Conservation (phyloP, 2,329 filamentous ascomycete species). For the Mycosphaerelloides madeirae region DNA sequence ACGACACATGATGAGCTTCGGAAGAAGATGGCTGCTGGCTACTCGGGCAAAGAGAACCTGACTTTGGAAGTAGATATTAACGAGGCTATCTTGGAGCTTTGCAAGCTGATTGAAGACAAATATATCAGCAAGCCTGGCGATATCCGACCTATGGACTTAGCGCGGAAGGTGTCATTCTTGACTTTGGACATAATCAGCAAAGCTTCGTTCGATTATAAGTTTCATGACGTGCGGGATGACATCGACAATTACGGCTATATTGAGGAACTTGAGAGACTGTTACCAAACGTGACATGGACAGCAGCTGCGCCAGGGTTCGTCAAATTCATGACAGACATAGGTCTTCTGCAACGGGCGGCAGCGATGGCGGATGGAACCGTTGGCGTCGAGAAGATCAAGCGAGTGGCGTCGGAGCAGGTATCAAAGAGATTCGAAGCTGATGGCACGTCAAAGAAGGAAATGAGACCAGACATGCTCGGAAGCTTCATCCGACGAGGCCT, state of each 20-base stretch:
- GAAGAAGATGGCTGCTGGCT: slow-evolving; percentile 8
- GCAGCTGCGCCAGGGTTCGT: neutral
- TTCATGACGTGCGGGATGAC: slow-evolving; percentile 7
- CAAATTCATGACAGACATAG: slow-evolving; percentile 6
- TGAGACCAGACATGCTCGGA: slow-evolving; percentile 7
- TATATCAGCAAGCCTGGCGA: slow-evolving; percentile 3
- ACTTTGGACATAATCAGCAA: slow-evolving; percentile 11
- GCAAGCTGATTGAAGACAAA: slow-evolving; percentile 5
- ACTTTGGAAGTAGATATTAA: slow-evolving; percentile 6
- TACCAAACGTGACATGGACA: neutral
- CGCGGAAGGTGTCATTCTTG: slow-evolving; percentile 6
- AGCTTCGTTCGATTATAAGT: slow-evolving; percentile 7
- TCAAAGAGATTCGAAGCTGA: slow-evolving; percentile 4
- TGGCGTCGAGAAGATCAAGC: slow-evolving; percentile 7
- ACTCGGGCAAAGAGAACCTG: slow-evolving; percentile 11
- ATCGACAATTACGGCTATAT: slow-evolving; percentile 7
- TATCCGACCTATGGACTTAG: slow-evolving; percentile 8
- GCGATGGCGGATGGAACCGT: neutral
- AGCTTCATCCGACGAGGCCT: slow-evolving; percentile 11
- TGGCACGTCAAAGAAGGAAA: slow-evolving; percentile 3
- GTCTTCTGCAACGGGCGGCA: slow-evolving; percentile 1
- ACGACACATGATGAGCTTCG: slow-evolving; percentile 1
- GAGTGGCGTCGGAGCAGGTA: slow-evolving; percentile 5
- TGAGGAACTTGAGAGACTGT: slow-evolving; percentile 9
- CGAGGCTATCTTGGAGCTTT: slow-evolving; percentile 4